Percentiles rank a stretch among this genome's conserved stretches.
Conservation (phyloP, 2,329 filamentous ascomycete species). For the Cercospora sp. region DNA sequence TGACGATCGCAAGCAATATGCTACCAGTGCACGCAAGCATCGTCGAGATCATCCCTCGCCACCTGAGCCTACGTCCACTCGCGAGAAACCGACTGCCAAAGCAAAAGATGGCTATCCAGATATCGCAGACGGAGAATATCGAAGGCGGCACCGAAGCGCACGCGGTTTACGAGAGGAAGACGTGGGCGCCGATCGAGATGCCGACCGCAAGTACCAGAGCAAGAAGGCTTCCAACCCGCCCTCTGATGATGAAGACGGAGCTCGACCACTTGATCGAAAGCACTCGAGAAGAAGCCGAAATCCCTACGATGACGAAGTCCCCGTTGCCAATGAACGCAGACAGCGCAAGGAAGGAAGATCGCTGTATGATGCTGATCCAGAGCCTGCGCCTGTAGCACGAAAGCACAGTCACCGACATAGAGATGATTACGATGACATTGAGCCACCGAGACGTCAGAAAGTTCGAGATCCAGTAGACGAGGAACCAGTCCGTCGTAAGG, state of each 20-base stretch:
- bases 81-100: slow-evolving; percentile 16
- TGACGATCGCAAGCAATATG: slow-evolving; percentile 24
- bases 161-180: not conserved
- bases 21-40: slow-evolving; percentile 9
- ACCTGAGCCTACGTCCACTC: slow-evolving; percentile 18
- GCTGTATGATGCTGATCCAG: slow-evolving; percentile 20
- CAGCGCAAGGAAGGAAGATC: slow-evolving; percentile 15
- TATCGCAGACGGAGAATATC: slow-evolving; percentile 10
- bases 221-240: slow-evolving; percentile 1
- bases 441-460: slow-evolving; percentile 19
- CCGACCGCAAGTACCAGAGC: not conserved
- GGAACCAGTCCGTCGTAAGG: slow-evolving; percentile 21
- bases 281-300: not conserved
- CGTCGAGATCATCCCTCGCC: slow-evolving; percentile 13
- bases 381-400: slow-evolving; percentile 12
- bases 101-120: slow-evolving; percentile 3
- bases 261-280: not conserved
- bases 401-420: slow-evolving; percentile 15
- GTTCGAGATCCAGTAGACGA: slow-evolving; percentile 20
- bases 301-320: slow-evolving; percentile 5
- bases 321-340: slow-evolving; percentile 16
- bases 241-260: not conserved
- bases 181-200: not conserved
- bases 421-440: slow-evolving; percentile 18
- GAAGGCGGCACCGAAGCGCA: slow-evolving; percentile 9